Conservation (phyloP, 129 eudicot genomes). For the Artemisia argyi region DNA sequence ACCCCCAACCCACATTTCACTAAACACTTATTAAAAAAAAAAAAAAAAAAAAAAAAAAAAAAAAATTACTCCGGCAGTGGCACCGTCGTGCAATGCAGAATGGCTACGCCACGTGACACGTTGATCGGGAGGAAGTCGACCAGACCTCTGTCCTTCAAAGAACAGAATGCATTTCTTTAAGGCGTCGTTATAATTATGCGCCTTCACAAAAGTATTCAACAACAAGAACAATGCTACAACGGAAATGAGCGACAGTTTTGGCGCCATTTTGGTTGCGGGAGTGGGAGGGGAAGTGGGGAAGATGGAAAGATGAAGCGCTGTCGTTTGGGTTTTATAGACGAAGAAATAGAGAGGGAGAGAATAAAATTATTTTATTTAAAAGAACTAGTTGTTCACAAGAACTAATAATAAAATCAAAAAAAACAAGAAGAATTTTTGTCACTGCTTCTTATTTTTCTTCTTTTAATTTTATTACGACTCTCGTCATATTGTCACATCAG, state of each 20-base stretch:
- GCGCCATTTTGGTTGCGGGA: slow-evolving; percentile 71
- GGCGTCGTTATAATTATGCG: slow-evolving; percentile 82
- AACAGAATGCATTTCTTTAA: slow-evolving; percentile 81
- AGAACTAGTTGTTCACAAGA: too few species aligned
- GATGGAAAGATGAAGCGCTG: slow-evolving; percentile 21
- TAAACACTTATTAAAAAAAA: too few species aligned
- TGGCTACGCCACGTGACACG: slow-evolving; percentile 77
- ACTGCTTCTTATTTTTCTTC: too few species aligned
- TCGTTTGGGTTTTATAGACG: slow-evolving; percentile 44
- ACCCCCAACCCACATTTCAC: background rate
- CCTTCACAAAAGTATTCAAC: slow-evolving; percentile 21
- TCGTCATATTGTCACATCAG: too few species aligned
- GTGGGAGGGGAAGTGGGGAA: slow-evolving; percentile 31
- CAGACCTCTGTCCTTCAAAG: slow-evolving; percentile 96
- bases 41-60: background rate
- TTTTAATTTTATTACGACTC: too few species aligned
- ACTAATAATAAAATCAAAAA: too few species aligned
- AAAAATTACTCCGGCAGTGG: slow-evolving; percentile 62
- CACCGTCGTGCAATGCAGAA: slow-evolving; percentile 86
- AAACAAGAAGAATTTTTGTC: too few species aligned
- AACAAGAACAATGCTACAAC: slow-evolving; percentile 1
- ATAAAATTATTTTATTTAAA: too few species aligned
- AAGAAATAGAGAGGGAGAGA: background rate
- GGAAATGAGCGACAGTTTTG: slow-evolving; percentile 31
- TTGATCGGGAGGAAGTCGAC: slow-evolving; percentile 80